Evolutionary conservation across 768 basidiomycete species (phyloP).

Genomic region (Pleurotus giganteus): DNA sequence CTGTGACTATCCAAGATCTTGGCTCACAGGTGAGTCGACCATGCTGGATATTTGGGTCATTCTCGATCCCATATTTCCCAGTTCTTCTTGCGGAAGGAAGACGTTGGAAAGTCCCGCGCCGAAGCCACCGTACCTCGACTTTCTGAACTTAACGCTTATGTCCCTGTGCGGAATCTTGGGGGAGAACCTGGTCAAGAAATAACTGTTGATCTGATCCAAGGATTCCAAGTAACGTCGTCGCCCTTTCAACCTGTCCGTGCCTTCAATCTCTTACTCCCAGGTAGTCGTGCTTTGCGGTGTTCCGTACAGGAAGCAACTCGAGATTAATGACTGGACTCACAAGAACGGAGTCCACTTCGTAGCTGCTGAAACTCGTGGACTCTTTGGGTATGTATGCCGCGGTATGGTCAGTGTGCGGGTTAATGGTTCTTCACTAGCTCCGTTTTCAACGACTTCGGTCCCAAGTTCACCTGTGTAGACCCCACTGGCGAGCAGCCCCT

Average conservation of each 20-base stretch:
- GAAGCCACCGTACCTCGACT: constrained; percentile 84
- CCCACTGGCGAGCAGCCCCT: constrained; percentile 97
- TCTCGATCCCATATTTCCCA: constrained; percentile 30
- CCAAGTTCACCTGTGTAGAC: constrained; percentile 93
- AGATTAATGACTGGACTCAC: constrained; percentile 96
- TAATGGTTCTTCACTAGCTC: constrained; percentile 45
- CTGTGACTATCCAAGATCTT: constrained; percentile 83
- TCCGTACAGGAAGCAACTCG: constrained; percentile 77
- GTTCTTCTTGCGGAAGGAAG: constrained; percentile 91
- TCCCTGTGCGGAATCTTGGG: constrained; percentile 86
- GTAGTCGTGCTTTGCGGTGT: constrained; percentile 87
- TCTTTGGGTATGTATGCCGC: constrained; percentile 74
- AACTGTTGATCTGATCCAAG: constrained; percentile 75
- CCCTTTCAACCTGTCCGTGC: neutral
- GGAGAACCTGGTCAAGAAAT: constrained; percentile 77
- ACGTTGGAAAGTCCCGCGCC: constrained; percentile 87
- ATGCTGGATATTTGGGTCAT: neutral
- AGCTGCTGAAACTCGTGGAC: constrained; percentile 84
- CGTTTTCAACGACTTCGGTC: constrained; percentile 95
- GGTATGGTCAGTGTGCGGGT: neutral
- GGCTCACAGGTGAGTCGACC: constrained; percentile 73
- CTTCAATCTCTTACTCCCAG: constrained; percentile 35
- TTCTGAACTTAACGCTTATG: constrained; percentile 93
- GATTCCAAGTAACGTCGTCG: constrained; percentile 73
- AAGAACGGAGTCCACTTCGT: constrained; percentile 88